These are phyloP conservation scores for Aspergillus sp. DNA, from an alignment of 2,329 filamentous ascomycete species.

Conservation along the genomic window DNA sequence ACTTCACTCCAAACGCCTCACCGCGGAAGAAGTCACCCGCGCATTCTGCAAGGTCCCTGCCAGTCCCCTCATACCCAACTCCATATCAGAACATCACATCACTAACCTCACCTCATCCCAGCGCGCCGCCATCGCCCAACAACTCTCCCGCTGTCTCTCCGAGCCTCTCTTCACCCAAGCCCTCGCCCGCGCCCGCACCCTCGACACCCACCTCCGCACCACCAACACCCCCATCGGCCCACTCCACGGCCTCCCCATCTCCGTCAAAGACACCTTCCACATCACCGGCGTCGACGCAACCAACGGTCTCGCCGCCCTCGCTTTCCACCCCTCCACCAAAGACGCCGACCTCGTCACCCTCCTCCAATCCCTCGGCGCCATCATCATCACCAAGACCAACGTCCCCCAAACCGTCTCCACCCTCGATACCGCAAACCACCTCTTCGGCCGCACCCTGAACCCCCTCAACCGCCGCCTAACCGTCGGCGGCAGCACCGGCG, in stretches of 20 bases:
- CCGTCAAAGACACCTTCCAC: constrained; percentile 51
- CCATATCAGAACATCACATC: neutral
- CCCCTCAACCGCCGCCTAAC: constrained; percentile 62
- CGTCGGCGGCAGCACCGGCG: constrained; percentile 66
- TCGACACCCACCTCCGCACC: constrained; percentile 49
- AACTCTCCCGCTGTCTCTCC: constrained; percentile 51
- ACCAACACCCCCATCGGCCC: constrained; percentile 54
- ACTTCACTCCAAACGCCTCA: constrained; percentile 38
- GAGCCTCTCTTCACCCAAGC: constrained; percentile 56
- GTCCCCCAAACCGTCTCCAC: constrained; percentile 61
- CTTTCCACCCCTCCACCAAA: constrained; percentile 58
- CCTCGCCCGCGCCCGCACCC: constrained; percentile 48
- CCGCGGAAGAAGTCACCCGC: constrained; percentile 49
- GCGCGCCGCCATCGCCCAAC: constrained; percentile 42
- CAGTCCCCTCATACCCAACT: neutral
- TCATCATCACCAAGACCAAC: constrained; percentile 72
- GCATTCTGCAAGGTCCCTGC: constrained; percentile 62
- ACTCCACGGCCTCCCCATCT: constrained; percentile 63
- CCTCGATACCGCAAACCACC: constrained; percentile 61
- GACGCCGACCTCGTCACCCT: constrained; percentile 62
- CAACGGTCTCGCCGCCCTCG: constrained; percentile 61
- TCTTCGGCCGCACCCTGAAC: constrained; percentile 65
- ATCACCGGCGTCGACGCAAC: constrained; percentile 54
- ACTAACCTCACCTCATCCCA: constrained; percentile 13
- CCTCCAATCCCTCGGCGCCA: constrained; percentile 61